Evolutionary conservation across 2,329 filamentous ascomycete species (phyloP).

Genomic region (Colletotrichum endophyticum): DNA sequence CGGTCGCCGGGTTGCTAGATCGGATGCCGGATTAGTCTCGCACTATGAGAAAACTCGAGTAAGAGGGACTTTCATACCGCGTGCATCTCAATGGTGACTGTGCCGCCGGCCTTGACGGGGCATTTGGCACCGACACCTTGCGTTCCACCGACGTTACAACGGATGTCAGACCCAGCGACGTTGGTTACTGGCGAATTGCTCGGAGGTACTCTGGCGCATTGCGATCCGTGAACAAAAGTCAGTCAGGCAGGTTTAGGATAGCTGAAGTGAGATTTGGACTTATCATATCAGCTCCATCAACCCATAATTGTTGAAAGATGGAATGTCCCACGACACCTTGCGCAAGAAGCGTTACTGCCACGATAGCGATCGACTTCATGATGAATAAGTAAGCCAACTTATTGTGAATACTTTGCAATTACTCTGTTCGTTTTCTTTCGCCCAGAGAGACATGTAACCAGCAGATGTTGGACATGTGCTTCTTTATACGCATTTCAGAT

Average conservation of each 20-base stretch:
- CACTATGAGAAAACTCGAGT: not conserved
- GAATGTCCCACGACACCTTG: slow-evolving; percentile 48
- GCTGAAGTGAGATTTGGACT: slow-evolving; percentile 21
- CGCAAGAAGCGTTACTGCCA: slow-evolving; percentile 36
- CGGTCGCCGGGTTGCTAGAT: slow-evolving; percentile 51
- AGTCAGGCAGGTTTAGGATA: not conserved
- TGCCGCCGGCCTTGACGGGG: slow-evolving; percentile 49
- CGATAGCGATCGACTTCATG: slow-evolving; percentile 41
- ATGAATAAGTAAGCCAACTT: not conserved
- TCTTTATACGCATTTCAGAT: not conserved
- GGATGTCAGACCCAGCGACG: slow-evolving; percentile 44
- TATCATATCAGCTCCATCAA: slow-evolving; percentile 45
- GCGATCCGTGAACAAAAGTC: slow-evolving; percentile 34
- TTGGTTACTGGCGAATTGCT: slow-evolving; percentile 57
- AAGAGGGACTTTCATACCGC: slow-evolving; percentile 31
- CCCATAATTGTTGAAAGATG: slow-evolving; percentile 55
- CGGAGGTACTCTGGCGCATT: slow-evolving; percentile 52
- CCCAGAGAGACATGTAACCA: not conserved
- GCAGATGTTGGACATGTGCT: not conserved
- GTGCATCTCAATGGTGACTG: slow-evolving; percentile 64
- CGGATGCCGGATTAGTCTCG: not conserved
- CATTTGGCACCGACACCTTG: slow-evolving; percentile 45
- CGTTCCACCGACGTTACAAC: slow-evolving; percentile 48
- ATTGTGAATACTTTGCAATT: not conserved
- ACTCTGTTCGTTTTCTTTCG: not conserved